Evolutionary conservation across 805 yeast species (phyloP).

Genomic region (Wickerhamomyces canadensis): DNA sequence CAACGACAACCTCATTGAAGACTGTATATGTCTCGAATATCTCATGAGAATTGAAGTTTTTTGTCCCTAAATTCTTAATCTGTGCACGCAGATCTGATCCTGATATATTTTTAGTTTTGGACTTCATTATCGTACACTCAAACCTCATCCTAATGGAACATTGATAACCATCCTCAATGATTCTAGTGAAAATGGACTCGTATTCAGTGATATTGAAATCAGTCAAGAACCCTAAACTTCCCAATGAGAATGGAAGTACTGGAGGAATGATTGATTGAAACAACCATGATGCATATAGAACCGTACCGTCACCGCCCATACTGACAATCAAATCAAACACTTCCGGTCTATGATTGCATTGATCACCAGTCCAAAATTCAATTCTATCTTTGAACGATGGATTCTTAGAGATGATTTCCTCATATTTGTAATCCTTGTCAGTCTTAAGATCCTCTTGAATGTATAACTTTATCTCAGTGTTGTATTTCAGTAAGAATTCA

Average conservation of each 20-base stretch:
- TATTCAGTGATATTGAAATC: slow-evolving; percentile 45
- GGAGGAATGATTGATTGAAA: slow-evolving; percentile 62
- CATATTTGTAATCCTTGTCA: slow-evolving; percentile 7
- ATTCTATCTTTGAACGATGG: slow-evolving; percentile 10
- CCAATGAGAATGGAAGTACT: slow-evolving; percentile 57
- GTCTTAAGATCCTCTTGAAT: slow-evolving; percentile 16
- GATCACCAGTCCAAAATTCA: slow-evolving; percentile 22
- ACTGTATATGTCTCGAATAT: slow-evolving; percentile 31
- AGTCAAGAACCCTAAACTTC: slow-evolving; percentile 57
- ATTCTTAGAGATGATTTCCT: slow-evolving; percentile 4
- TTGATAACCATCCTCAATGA: slow-evolving; percentile 38
- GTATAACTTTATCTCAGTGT: slow-evolving; percentile 13
- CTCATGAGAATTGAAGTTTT: slow-evolving; percentile 24
- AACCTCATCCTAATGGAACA: slow-evolving; percentile 46
- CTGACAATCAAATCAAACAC: slow-evolving; percentile 53
- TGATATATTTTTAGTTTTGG: slow-evolving; percentile 10
- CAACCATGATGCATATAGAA: slow-evolving; percentile 54
- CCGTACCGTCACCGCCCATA: slow-evolving; percentile 72
- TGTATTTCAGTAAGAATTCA: slow-evolving; percentile 17
- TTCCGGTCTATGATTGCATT: slow-evolving; percentile 26
- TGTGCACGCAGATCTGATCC: slow-evolving; percentile 21
- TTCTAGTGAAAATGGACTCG: slow-evolving; percentile 28
- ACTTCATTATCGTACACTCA: slow-evolving; percentile 42
- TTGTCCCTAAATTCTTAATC: slow-evolving; percentile 16
- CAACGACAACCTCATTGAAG: slow-evolving; percentile 47